phyloP scores from a whole-genome alignment of 495 filamentous ascomycete species.

The Penicillium daleae region DNA sequence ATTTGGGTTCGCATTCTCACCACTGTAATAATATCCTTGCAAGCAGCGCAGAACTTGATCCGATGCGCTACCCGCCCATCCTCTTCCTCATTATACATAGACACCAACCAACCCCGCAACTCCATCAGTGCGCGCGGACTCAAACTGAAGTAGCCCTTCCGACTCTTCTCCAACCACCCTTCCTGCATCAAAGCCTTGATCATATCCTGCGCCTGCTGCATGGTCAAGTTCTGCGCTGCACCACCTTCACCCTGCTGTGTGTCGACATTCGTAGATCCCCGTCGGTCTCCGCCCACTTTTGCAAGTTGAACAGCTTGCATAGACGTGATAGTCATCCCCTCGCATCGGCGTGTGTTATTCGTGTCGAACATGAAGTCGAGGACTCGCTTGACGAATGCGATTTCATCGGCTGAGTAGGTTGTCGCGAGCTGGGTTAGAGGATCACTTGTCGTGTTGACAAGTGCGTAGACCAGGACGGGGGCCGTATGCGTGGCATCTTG shows the following conservation, averaged over 20 bases:
- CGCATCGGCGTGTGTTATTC: constrained; percentile 73
- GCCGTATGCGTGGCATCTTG: constrained; percentile 13
- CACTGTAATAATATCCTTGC: constrained; percentile 86
- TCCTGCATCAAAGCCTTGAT: constrained; percentile 72
- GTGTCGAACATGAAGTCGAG: constrained; percentile 92
- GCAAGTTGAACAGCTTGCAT: constrained; percentile 68
- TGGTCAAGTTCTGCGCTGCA: constrained; percentile 63
- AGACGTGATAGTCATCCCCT: constrained; percentile 77
- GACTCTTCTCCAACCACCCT: constrained; percentile 81
- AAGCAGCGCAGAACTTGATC: constrained; percentile 88
- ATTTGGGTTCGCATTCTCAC: constrained; percentile 49
- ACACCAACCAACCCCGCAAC: constrained; percentile 76
- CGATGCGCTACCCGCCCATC: constrained; percentile 48
- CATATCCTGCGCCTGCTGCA: constrained; percentile 74
- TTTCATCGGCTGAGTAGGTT: constrained; percentile 77
- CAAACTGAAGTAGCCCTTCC: constrained; percentile 71
- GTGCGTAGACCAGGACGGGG: constrained; percentile 61
- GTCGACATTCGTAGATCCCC: constrained; percentile 41
- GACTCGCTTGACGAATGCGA: constrained; percentile 83
- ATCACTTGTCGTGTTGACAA: constrained; percentile 90
- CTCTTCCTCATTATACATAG: constrained; percentile 79
- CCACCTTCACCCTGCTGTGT: constrained; percentile 45
- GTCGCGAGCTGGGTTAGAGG: constrained; percentile 86
- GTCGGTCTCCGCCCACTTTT: constrained; percentile 36
- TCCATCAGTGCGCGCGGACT: constrained; percentile 81